Base-by-base conservation (phyloP, 2,329 filamentous ascomycete species). In the Orbilia ellipsospora region DNA sequence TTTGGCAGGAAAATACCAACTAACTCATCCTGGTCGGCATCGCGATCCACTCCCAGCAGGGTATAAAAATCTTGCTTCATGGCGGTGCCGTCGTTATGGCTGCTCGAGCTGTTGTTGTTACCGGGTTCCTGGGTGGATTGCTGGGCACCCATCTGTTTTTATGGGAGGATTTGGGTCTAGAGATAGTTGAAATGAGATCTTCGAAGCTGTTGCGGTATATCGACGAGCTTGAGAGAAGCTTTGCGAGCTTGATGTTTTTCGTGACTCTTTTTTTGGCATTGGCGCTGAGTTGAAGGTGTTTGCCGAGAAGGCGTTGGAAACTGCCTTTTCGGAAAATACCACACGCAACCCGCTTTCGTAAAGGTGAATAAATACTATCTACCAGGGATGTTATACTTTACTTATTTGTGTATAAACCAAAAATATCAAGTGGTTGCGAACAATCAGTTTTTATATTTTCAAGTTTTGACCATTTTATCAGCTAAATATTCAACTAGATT, bases 31-130 rank as follows among this genome's bases (percentile, higher is more conserved):
- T 63, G 70, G 51, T 74, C 70, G 57, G 70, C 70, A 15, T 54
- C 64, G 18, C 59, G 63, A 4, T 74, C 70, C 18, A 74, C 63
- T 1, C 70, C 70, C 0, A 74, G 64, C 8, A 74, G 44, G 0
- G 45, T 59, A 57, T 74, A 74, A 63, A 74, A 74, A 31, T 74
- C 70, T 55, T 74, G 57, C 44, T 74, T 74, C 70, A 74, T 74
- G 31, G 40, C 16, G 31, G 31, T 36, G 51, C 20, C n/a, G 59
- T n/a, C 28, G 50, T 31, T 55, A 18, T 57, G 52, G 20, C 12
- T 13, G 15, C 18, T 40, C n/a, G 12, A 7, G 31, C 31, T 44
- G 12, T 28, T 31, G n/a, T 68, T 50, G 7, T 15, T 28, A 4
- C 28, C 13, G 23, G 68, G 15, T 16, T 68, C 57, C 16, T 68